Evolutionary conservation across 2,329 filamentous ascomycete species (phyloP).

Genomic region (Venturia carpophila): DNA sequence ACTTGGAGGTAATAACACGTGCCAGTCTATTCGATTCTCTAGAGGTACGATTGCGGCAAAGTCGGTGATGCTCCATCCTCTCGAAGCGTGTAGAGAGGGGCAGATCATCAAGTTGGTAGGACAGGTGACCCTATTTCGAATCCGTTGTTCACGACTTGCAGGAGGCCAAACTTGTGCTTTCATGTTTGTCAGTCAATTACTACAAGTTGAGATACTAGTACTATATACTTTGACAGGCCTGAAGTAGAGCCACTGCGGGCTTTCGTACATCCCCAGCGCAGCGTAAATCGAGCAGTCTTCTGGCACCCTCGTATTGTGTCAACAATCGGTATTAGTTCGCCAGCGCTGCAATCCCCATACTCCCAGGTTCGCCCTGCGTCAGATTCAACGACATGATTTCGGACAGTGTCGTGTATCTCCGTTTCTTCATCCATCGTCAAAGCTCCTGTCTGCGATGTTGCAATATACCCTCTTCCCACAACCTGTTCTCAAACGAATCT

Average conservation of each 20-base stretch:
- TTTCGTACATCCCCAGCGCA: constrained; percentile 20
- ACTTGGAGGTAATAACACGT: constrained; percentile 20
- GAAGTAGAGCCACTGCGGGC: constrained; percentile 21
- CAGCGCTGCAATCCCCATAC: too few species aligned
- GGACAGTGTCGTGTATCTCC: too few species aligned
- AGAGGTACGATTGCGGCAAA: constrained; percentile 23
- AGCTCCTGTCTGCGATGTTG: too few species aligned
- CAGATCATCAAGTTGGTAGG: too few species aligned
- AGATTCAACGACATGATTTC: too few species aligned
- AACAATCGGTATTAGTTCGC: constrained; percentile 59
- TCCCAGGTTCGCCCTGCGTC: too few species aligned
- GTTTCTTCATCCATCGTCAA: too few species aligned
- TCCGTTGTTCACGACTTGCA: too few species aligned
- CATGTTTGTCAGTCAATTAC: neutral
- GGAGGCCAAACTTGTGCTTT: constrained; percentile 19
- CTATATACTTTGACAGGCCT: neutral
- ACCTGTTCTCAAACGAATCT: too few species aligned
- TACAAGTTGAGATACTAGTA: neutral
- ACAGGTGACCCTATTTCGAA: too few species aligned
- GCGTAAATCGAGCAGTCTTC: constrained; percentile 20
- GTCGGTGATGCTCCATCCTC: constrained; percentile 22
- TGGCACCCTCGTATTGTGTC: constrained; percentile 21
- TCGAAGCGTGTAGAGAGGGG: constrained; percentile 21
- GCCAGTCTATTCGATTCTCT: constrained; percentile 23
- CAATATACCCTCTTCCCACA: too few species aligned